Base-by-base conservation (phyloP, 2,329 filamentous ascomycete genomes). In the Ophiosphaerella herpotricha region DNA sequence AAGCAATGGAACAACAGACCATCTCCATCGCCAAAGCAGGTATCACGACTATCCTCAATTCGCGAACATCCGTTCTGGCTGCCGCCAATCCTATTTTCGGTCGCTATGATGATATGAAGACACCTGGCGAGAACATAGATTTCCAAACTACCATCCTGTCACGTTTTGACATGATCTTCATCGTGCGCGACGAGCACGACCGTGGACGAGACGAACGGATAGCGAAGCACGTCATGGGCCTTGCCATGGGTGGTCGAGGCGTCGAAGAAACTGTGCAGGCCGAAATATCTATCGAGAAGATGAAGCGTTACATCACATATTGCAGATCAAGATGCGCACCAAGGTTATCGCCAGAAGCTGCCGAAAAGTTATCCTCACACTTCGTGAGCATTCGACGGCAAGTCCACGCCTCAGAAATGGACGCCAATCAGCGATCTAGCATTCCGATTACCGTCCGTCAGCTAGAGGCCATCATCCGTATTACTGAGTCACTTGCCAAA, bases 161-260 rank as follows among this genome's bases (percentile, higher is more conserved):
- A 2, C 90, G 94, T 82, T 99, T 99, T 73, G 94, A 99, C 74
- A 97, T 99, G 90, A 97, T 99, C 60, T 99, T 97, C 79, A 97
- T 99, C 60, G 93, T 99, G 55, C 90, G 90, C 63, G 94, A 99
- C 72, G 91, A 96, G 55, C 94, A 99, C 72, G 90, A 93, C 55
- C 84, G 90, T 38, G 87, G 85, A 49, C 90, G 93, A 66, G 94
- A 99, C 69, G 91, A 97, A 77, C 87, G 83, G 4, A 97, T 99
- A 67, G 94, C 94, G 11, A 93, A 88, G 70, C 94, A 99, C 83
- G 93, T 99, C 68, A 96, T 99, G 86, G 86, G 88, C 39, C 92
- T 99, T 57, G 93, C 97, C 66, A 97, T 97, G 90, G 91, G 91
- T 50, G 89, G 90, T 12, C 85, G 88, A 45, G 89, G 90, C 35